Evolutionary conservation across 257 asterid species (phyloP), one percentile per base, ranked within the genome.

Genomic region (Ballota nigra): DNA sequence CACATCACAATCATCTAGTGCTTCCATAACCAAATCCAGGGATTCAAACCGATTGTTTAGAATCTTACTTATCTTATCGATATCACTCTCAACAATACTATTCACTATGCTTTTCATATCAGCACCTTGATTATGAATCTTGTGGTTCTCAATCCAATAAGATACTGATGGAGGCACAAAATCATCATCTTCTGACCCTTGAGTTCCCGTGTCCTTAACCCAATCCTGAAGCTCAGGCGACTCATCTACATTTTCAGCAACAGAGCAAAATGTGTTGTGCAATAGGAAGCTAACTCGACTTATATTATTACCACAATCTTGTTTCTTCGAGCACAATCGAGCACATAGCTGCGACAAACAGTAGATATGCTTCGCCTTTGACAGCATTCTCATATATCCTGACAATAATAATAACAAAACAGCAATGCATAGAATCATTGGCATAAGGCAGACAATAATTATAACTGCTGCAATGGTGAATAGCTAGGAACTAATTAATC

Each of bases 221-320:
- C 99, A 91, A 70, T 59, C 72, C 0, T 97, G 98, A 80, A 91
- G 93, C 69, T 75, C 92, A 3, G 98, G 96, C 8, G 96, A 89
- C 79, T 94, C 99, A 6, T 47, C 77, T 7, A 19, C 56, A 34
- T 12, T 61, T 1, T 81, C 82, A 2, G 83, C 68, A 36, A 34
- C 61, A 7, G 86, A 76, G 82, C 91, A 81, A 45, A 84, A 85
- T 59, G 81, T 51, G 71, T 80, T 64, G 69, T 68, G 69, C 70
- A 80, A 71, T 0, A 67, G 22, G 51, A 29, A 4, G 43, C 72
- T 10, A 60, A 77, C 82, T 73, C 73, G 76, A 47, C 63, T 38
- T 34, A 73, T 28, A 59, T 33, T 31, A 68, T 52, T 22, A 80
- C 62, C 62, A 56, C n/a, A n/a, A n/a, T n/a, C n/a, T n/a, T 41